Conservation (phyloP, 257 asterid genomes). For the Rauvolfia tetraphylla region DNA sequence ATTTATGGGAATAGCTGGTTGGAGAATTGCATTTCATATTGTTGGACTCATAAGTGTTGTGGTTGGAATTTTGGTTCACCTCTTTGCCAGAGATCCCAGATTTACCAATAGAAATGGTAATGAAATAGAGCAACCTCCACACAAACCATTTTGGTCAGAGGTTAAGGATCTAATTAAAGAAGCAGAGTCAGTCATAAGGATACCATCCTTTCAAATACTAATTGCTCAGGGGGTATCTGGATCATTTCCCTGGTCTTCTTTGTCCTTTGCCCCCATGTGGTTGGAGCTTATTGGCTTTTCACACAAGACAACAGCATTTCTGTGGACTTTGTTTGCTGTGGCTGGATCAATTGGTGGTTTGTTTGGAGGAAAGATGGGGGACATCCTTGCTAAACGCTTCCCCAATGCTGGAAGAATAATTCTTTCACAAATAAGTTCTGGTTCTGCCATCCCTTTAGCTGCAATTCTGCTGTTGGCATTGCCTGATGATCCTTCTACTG, state of each 20-base stretch:
- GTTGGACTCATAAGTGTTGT: constrained; percentile 59
- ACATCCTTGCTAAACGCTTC: constrained; percentile 46
- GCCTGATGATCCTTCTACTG: constrained; percentile 65
- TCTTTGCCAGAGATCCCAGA: constrained; percentile 71
- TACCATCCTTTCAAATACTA: constrained; percentile 63
- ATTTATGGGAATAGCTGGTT: constrained; percentile 75
- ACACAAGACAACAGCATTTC: constrained; percentile 58
- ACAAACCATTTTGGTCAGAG: constrained; percentile 39
- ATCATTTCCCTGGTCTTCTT: constrained; percentile 71
- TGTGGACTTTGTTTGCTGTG: constrained; percentile 55
- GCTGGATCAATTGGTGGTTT: constrained; percentile 68
- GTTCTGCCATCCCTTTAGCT: constrained; percentile 71
- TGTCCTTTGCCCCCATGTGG: constrained; percentile 81
- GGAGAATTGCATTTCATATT: constrained; percentile 83
- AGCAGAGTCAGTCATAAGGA: constrained; percentile 60
- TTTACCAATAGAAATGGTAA: constrained; percentile 36
- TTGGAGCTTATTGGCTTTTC: constrained; percentile 85
- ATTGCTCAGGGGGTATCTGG: constrained; percentile 82
- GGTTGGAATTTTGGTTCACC: constrained; percentile 56
- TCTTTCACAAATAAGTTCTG: constrained; percentile 79
- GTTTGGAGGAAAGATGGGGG: constrained; percentile 89
- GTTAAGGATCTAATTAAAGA: constrained; percentile 50
- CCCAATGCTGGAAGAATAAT: constrained; percentile 81
- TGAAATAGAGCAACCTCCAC: constrained; percentile 31
- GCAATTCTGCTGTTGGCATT: constrained; percentile 66